A percentile compares a stretch with the other conserved stretches of the same genome.
These are phyloP conservation scores for Paraconiothyrium sp. DNA, from an alignment of 2,329 filamentous ascomycete genomes.

Conservation along the genomic window DNA sequence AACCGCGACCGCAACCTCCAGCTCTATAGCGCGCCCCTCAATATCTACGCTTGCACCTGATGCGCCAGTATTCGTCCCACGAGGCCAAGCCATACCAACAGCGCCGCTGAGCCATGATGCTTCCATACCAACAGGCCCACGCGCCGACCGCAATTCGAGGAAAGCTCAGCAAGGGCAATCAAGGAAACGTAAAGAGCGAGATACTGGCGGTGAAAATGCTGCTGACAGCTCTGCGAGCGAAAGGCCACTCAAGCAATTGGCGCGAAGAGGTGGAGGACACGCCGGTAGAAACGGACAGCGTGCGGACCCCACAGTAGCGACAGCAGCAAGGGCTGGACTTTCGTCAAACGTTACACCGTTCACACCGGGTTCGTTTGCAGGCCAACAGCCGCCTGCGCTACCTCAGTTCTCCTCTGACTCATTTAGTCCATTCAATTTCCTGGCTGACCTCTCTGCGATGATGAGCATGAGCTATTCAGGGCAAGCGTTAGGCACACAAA, in stretches of 20 bases:
- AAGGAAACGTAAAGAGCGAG: slow-evolving; percentile 67
- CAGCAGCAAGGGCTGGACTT: not conserved
- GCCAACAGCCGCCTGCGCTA: not conserved
- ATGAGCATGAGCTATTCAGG: slow-evolving; percentile 4
- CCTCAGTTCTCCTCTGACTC: not conserved
- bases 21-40: not conserved
- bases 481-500: not conserved
- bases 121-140: not conserved
- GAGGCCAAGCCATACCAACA: not conserved
- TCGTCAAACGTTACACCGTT: not conserved
- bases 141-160: slow-evolving; percentile 1
- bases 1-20: not conserved
- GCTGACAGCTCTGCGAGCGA: slow-evolving; percentile 40
- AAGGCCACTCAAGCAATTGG: slow-evolving; percentile 66
- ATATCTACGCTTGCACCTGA: not conserved
- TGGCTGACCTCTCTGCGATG: slow-evolving; percentile 4
- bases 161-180: slow-evolving; percentile 39
- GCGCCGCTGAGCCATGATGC: not conserved
- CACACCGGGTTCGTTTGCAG: not conserved
- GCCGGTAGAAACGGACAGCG: not conserved
- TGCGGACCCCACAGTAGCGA: not conserved
- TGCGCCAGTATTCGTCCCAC: slow-evolving; percentile 1
- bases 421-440: not conserved
- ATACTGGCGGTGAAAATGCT: slow-evolving; percentile 54
- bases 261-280: slow-evolving; percentile 27